Percentiles rank a stretch among this genome's conserved stretches.
Conservation (phyloP, 768 basidiomycete species). For the Cyathus striatus region DNA sequence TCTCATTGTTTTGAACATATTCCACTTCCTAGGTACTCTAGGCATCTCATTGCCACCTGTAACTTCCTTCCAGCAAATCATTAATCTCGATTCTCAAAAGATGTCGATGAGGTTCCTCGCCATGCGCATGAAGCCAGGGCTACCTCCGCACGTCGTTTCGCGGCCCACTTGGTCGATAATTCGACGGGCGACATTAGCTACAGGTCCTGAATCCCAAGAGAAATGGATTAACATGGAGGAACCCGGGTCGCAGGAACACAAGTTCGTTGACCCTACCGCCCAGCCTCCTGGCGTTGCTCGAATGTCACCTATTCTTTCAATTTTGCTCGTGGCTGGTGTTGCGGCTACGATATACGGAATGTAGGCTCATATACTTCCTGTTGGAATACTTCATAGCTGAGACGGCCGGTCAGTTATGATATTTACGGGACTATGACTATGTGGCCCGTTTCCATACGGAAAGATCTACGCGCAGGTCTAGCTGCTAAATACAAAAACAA, state of each 20-base stretch:
- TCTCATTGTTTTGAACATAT: too few species aligned
- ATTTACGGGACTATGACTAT: constrained; percentile 52
- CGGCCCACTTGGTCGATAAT: background rate
- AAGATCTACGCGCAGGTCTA: constrained; percentile 62
- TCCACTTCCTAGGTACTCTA: too few species aligned
- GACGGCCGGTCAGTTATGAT: constrained; percentile 36
- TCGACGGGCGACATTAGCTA: background rate
- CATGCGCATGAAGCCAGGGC: background rate
- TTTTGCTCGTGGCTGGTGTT: background rate
- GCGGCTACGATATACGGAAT: constrained; percentile 1
- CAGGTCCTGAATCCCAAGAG: background rate
- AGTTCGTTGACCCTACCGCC: background rate
- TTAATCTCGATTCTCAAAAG: too few species aligned
- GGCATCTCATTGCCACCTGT: too few species aligned
- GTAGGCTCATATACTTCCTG: too few species aligned
- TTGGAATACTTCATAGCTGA: background rate
- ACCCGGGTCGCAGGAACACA: background rate
- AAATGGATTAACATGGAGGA: background rate
- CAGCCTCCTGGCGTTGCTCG: background rate
- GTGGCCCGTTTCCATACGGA: constrained; percentile 62
- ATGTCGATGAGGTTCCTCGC: background rate
- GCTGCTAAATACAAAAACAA: constrained; percentile 58
- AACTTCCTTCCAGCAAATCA: too few species aligned
- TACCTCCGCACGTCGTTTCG: background rate
- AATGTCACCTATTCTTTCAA: background rate